Conservation (phyloP, 495 filamentous ascomycete species). For the Xylaria nigripes region DNA sequence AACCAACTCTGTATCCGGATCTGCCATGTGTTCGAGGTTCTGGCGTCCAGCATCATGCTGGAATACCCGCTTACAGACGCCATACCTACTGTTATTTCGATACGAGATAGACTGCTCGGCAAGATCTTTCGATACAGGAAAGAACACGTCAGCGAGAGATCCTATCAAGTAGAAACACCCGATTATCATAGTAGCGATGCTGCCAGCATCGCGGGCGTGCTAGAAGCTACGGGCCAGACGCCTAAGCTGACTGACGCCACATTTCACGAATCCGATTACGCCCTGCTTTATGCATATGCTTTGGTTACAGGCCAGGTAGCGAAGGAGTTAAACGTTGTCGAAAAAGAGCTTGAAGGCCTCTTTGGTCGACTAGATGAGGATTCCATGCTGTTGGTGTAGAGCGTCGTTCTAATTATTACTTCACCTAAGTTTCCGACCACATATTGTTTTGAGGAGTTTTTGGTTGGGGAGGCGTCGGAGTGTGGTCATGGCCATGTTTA, state of each 20-base stretch:
- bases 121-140: slow-evolving; percentile 81
- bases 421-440: no score
- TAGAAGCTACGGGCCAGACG: not conserved
- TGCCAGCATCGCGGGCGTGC: not conserved
- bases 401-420: no score
- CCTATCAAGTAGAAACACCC: slow-evolving; percentile 12
- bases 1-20: slow-evolving; percentile 73
- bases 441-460: not conserved
- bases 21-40: slow-evolving; percentile 86
- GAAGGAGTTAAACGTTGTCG: slow-evolving; percentile 60
- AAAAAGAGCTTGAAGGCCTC: slow-evolving; percentile 58
- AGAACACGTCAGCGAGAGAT: slow-evolving; percentile 34
- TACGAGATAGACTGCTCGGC: slow-evolving; percentile 75
- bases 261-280: slow-evolving; percentile 45
- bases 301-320: slow-evolving; percentile 61
- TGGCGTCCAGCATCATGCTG: slow-evolving; percentile 85
- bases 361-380: slow-evolving; percentile 77
- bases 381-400: slow-evolving; percentile 47
- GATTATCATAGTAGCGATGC: slow-evolving; percentile 7
- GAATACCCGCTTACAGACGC: slow-evolving; percentile 87
- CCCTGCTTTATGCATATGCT: slow-evolving; percentile 48
- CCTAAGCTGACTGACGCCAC: slow-evolving; percentile 18
- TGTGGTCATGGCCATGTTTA: no score
- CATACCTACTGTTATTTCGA: slow-evolving; percentile 71
- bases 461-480: no score